Conservation (phyloP, 1,284 basidiomycete species). For the Anthracocystis setariae region DNA sequence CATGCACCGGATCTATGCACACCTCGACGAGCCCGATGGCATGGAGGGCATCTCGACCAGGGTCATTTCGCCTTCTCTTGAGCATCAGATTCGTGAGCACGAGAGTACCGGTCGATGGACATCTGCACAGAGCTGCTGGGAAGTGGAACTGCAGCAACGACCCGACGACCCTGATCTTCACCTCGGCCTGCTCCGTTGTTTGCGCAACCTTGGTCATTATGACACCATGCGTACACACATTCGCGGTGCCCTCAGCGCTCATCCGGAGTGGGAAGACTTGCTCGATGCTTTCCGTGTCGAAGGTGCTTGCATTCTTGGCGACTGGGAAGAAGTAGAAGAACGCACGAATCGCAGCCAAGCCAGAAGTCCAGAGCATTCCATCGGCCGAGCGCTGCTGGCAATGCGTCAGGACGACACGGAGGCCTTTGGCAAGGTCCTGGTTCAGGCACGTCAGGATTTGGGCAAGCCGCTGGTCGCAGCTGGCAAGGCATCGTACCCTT, state of each 20-base stretch:
- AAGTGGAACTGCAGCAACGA: slow-evolving; percentile 89
- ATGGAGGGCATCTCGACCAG: slow-evolving; percentile 97
- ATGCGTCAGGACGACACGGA: slow-evolving; percentile 73
- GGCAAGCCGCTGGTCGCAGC: slow-evolving; percentile 84
- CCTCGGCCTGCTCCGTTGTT: slow-evolving; percentile 86
- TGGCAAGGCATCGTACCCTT: slow-evolving; percentile 78
- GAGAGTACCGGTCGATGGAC: slow-evolving; percentile 98
- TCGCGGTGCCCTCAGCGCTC: slow-evolving; percentile 83
- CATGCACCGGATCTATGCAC: slow-evolving; percentile 94
- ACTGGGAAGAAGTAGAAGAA: slow-evolving; percentile 76
- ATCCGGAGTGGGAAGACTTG: slow-evolving; percentile 83
- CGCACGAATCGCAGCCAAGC: slow-evolving; percentile 70
- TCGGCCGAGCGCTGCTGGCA: slow-evolving; percentile 84
- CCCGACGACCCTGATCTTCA: slow-evolving; percentile 90
- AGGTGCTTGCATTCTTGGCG: slow-evolving; percentile 93
- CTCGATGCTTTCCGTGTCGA: slow-evolving; percentile 89
- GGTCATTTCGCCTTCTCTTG: slow-evolving; percentile 87
- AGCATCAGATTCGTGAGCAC: slow-evolving; percentile 97
- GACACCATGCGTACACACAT: slow-evolving; percentile 97
- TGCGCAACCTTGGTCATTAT: slow-evolving; percentile 95
- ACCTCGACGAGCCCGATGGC: slow-evolving; percentile 96
- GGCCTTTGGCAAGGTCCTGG: slow-evolving; percentile 70
- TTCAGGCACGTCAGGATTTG: slow-evolving; percentile 78
- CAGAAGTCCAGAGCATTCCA: slow-evolving; percentile 75
- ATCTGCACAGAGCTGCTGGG: slow-evolving; percentile 99